Base-by-base conservation (phyloP, 768 basidiomycete species). In the Exidia glandulosa region DNA sequence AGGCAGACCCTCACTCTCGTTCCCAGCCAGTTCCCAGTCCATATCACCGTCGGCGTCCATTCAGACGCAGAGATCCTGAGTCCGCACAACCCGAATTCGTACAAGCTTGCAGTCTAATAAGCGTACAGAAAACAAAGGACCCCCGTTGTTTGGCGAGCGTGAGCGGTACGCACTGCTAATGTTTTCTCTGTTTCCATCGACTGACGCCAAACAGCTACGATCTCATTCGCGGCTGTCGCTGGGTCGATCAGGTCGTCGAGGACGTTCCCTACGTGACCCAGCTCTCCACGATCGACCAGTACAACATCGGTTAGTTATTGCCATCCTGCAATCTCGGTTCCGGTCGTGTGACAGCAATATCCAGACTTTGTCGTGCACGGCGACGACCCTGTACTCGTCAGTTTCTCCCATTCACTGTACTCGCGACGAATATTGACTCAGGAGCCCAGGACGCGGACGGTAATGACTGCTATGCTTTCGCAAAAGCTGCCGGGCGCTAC, bases 311-410 rank as follows among this genome's bases (percentile, higher is more conserved):
- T 63, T 29, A 37, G 37, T 33, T 32, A 19, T n/a, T 58, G 27
- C 10, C 7, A 10, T 32, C n/a, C 36, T 9, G 23, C n/a, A 30
- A 2, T 32, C 19, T 10, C 10, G n/a, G 7, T 41, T 27, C 31
- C 30, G 33, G 16, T 32, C 31, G 50, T 10, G 48, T 36, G 27
- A 48, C 29, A 41, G n/a, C 56, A 19, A 58, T 25, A 19, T 5
- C 37, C n/a, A 63, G 63, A 64, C 58, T 64, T 47, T 54, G 61
- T 64, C 10, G 63, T 64, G 10, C 63, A 64, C 48, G 63, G 63
- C 4, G 63, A 64, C 48, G 63, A 64, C 41, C 32, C 54, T 23
- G 63, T 62, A 32, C 30, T 60, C 6, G 63, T 63, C 29, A 29
- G 62, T 47, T 34, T 14, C 34, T 33, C 25, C n/a, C 25, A 32